Evolutionary conservation across 352 stramenopile genomes (phyloP), one percentile per base, ranked within the genome.

Genomic region (Phytophthora citricola): DNA sequence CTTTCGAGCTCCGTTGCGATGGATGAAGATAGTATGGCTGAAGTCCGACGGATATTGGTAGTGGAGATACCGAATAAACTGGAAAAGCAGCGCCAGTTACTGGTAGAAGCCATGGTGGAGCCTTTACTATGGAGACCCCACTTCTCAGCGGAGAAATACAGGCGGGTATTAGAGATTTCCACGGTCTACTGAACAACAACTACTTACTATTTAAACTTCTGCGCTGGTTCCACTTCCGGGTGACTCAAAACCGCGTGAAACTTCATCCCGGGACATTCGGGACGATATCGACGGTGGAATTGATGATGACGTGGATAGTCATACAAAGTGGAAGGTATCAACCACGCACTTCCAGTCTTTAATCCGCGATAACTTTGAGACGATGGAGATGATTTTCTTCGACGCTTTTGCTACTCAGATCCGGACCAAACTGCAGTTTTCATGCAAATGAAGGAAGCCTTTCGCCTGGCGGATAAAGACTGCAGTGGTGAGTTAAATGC

Each of bases 381-480:
- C 87, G 14, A 60, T 94, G 32, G 65, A 90, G 38, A 77, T 84
- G 62, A 72, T 94, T 4, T 94, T 94, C 48, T 73, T 85, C 24
- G 83, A 93, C 10, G 74, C 77, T 3, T 94, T 53, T 52, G 84
- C 43, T 94, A 93, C 63, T 81, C 87, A 0, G 81, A 94, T 32
- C 78, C 83, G 24, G 87, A 94, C 20, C 81, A 94, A 46, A 94
- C 87, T 0, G 87, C 87, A 11, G 69, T 94, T 51, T 94, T 93
- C 61, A 92, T 94, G 87, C 87, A 94, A 60, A 94, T 94, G 76
- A 94, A 94, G 54, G 85, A 94, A 51, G 87, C 87, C 0, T 94
- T 94, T 63, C 80, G 87, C 11, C 57, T 91, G 1, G 87, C 85
- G 0, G 87, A 94, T 61, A 89, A 81, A 54, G 87, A 94, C 39